phyloP scores from a whole-genome alignment of 208 protist genomes.

The Novymonas esmeraldas region DNA sequence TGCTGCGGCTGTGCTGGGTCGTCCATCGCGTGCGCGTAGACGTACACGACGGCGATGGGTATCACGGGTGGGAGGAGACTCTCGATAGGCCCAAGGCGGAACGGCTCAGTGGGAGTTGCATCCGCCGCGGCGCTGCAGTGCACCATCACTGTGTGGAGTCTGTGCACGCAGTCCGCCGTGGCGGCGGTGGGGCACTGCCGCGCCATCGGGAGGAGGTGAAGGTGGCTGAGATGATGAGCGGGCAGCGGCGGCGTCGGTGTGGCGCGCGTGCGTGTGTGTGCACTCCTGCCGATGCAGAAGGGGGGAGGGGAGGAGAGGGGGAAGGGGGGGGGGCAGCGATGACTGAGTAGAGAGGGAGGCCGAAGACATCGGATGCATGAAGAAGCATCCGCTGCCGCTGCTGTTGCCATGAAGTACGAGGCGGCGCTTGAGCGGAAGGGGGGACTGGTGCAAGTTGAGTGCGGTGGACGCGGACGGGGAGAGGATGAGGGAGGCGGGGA shows the following conservation, averaged over 20 bases:
- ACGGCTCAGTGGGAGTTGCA: background rate
- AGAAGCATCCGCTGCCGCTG: too few species aligned
- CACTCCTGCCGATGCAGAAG: background rate
- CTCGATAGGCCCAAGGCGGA: slow-evolving; percentile 27
- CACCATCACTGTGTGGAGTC: background rate
- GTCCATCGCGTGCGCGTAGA: slow-evolving; percentile 5
- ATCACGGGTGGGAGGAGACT: slow-evolving; percentile 16
- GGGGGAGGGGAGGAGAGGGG: background rate
- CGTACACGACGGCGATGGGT: slow-evolving; percentile 28
- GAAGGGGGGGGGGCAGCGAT: background rate
- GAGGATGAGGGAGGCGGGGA: background rate
- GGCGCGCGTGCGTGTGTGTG: background rate
- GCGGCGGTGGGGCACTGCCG: background rate
- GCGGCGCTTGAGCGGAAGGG: too few species aligned
- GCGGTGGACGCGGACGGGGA: too few species aligned
- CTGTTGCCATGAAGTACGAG: too few species aligned
- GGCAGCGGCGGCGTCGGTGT: too few species aligned
- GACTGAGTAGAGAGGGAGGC: background rate
- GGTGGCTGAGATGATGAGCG: background rate
- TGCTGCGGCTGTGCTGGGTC: background rate
- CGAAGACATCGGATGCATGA: background rate
- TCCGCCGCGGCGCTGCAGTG: slow-evolving; percentile 11
- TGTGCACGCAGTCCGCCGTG: slow-evolving; percentile 18
- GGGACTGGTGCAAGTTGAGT: too few species aligned
- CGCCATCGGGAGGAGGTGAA: background rate